Percentiles rank a stretch among this genome's conserved stretches.
These are phyloP conservation scores for Linnemannia elongata DNA, from an alignment of 192 early-diverging fungal genomes.

Conservation along the genomic window DNA sequence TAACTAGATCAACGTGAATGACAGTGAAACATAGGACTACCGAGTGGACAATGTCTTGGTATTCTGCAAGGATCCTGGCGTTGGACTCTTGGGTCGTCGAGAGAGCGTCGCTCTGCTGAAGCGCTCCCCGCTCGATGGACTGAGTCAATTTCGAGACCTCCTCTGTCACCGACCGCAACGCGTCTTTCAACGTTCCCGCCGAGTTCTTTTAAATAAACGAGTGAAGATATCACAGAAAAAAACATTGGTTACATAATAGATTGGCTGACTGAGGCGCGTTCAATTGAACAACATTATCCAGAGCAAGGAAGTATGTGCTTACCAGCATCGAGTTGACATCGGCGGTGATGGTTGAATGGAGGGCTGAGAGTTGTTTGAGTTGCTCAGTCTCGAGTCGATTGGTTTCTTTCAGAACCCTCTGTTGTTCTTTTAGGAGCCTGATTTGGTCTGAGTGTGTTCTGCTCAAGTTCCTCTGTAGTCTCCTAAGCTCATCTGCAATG, in stretches of 20 bases:
- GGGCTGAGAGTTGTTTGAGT: conserved; percentile 10
- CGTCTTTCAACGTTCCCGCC: conserved; percentile 1
- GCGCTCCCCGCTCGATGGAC: not conserved
- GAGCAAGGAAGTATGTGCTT: not conserved
- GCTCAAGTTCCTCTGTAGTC: conserved; percentile 21
- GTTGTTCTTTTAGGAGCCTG: conserved; percentile 15
- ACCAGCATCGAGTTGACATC: conserved; percentile 29
- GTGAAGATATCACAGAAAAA: not conserved
- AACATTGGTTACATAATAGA: not conserved
- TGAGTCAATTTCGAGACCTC: conserved; percentile 2
- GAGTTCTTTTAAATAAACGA: not conserved
- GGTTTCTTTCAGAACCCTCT: conserved; percentile 8
- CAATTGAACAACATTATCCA: no score
- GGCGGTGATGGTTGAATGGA: conserved; percentile 2
- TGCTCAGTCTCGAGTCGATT: conserved; percentile 15
- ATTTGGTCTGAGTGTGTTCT: conserved; percentile 26
- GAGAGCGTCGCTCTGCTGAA: conserved; percentile 20
- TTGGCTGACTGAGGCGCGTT: no score
- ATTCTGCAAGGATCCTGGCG: not conserved
- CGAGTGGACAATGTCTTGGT: not conserved
- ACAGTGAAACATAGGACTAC: not conserved
- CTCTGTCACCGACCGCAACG: not conserved
- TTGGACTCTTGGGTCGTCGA: conserved; percentile 13
- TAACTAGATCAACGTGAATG: not conserved
- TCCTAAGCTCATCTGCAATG: conserved; percentile 24